These are phyloP conservation scores for Hanseniaspora singularis DNA, from an alignment of 805 yeast genomes.

Conservation along the genomic window DNA sequence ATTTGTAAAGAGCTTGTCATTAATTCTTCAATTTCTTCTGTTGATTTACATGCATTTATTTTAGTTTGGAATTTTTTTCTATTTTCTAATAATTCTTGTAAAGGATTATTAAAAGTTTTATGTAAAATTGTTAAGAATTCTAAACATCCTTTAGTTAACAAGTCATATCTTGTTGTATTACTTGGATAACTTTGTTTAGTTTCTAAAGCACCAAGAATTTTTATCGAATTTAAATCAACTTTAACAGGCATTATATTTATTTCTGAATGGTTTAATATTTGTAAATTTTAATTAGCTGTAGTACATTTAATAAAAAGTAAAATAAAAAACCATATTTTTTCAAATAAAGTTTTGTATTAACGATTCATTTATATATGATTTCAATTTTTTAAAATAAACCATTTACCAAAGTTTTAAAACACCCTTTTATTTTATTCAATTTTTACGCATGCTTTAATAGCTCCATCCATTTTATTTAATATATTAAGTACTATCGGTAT, in stretches of 20 bases:
- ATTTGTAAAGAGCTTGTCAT: slow-evolving; percentile 47
- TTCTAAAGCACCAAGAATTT: slow-evolving; percentile 29
- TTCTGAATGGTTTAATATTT: neutral
- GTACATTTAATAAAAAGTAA: too few relatives aligned
- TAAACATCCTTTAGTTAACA: slow-evolving; percentile 37
- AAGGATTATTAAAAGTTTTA: slow-evolving; percentile 53
- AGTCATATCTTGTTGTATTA: slow-evolving; percentile 31
- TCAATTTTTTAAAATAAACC: neutral
- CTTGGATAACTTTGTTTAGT: slow-evolving; percentile 27
- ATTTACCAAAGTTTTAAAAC: too few relatives aligned
- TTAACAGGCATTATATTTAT: slow-evolving; percentile 20
- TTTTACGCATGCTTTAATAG: too few relatives aligned
- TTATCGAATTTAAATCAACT: slow-evolving; percentile 28
- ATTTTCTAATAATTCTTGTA: slow-evolving; percentile 48
- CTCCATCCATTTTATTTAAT: too few relatives aligned
- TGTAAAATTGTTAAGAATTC: slow-evolving; percentile 62
- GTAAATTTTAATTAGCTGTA: too few relatives aligned
- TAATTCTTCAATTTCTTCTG: slow-evolving; percentile 37
- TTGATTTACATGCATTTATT: slow-evolving; percentile 34
- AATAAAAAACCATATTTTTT: too few relatives aligned
- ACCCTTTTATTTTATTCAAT: too few relatives aligned
- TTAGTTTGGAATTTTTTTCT: slow-evolving; percentile 49
- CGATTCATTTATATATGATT: neutral
- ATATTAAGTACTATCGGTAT: too few relatives aligned
- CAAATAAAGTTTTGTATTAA: too few relatives aligned